These are phyloP conservation scores for Diaporthe humulicola DNA, from an alignment of 2,329 filamentous ascomycete species.

Conservation along the genomic window DNA sequence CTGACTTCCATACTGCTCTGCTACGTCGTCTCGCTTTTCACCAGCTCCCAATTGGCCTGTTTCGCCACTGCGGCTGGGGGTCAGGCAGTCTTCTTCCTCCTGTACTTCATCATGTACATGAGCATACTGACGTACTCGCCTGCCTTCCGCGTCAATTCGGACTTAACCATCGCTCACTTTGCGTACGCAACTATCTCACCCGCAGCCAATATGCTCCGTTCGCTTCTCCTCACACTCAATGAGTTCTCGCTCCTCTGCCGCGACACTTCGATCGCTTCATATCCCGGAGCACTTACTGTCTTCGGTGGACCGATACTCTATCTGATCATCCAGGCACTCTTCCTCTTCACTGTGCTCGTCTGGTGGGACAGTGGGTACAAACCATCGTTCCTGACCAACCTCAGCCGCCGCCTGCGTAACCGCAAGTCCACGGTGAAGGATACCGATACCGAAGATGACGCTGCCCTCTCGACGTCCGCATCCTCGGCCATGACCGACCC, in stretches of 20 bases:
- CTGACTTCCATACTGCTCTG: constrained; percentile 81
- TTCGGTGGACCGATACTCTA: constrained; percentile 91
- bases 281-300: constrained; percentile 78
- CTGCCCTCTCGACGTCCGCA: constrained; percentile 14
- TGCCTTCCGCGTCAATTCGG: constrained; percentile 75
- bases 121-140: constrained; percentile 81
- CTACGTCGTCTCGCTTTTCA: constrained; percentile 85
- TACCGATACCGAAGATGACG: constrained; percentile 33
- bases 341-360: constrained; percentile 80
- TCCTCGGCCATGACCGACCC: constrained; percentile 57
- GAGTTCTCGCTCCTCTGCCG: constrained; percentile 85
- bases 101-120: constrained; percentile 80
- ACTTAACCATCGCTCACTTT: constrained; percentile 80
- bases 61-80: constrained; percentile 81
- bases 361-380: constrained; percentile 84
- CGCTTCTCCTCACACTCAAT: constrained; percentile 84
- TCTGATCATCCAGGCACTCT: constrained; percentile 78
- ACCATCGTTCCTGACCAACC: constrained; percentile 63
- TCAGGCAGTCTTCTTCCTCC: constrained; percentile 79
- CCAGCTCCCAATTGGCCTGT: constrained; percentile 38
- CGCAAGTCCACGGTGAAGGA: constrained; percentile 42
- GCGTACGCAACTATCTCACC: constrained; percentile 81
- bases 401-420: constrained; percentile 53
- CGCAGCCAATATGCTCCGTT: constrained; percentile 79
- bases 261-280: constrained; percentile 71